A percentile compares a stretch with the other conserved stretches of the same genome.
phyloP scores from a whole-genome alignment of 768 basidiomycete species.

The Podaxis mareebaensis region DNA sequence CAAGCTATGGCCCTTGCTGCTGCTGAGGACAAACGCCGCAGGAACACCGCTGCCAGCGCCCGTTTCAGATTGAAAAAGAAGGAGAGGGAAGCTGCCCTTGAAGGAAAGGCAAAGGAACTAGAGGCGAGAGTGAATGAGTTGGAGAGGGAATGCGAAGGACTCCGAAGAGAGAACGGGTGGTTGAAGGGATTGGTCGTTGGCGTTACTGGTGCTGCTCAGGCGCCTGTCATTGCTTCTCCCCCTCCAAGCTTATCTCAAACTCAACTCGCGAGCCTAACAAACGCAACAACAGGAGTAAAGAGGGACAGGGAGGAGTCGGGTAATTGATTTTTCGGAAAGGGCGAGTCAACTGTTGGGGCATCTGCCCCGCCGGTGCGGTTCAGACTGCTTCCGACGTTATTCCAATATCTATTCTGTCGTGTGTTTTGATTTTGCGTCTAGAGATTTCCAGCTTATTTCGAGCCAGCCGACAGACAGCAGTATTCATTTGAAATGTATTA shows the following conservation, averaged over 20 bases:
- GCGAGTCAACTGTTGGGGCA: background rate
- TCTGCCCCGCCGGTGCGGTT: background rate
- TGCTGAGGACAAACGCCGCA: constrained; percentile 87
- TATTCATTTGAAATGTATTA: constrained; percentile 5
- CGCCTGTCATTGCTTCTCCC: constrained; percentile 28
- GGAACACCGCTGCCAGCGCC: constrained; percentile 92
- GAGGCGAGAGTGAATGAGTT: constrained; percentile 77
- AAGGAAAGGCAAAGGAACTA: constrained; percentile 82
- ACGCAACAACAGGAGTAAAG: constrained; percentile 26
- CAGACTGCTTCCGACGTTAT: background rate
- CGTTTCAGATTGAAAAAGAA: constrained; percentile 97
- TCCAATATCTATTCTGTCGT: background rate
- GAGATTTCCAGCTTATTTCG: constrained; percentile 2
- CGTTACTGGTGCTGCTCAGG: constrained; percentile 71
- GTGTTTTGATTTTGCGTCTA: background rate
- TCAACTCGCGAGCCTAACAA: constrained; percentile 12
- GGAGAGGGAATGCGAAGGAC: constrained; percentile 88
- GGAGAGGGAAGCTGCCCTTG: constrained; percentile 88
- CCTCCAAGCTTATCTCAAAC: constrained; percentile 24
- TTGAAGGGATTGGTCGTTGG: constrained; percentile 88
- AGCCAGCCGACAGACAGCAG: background rate
- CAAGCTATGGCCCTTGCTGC: constrained; percentile 40
- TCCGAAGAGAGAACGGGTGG: constrained; percentile 91
- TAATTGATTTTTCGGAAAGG: constrained; percentile 1
- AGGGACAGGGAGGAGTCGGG: constrained; percentile 33